Base-by-base conservation (phyloP, 306 rosid genomes). In the Trifolium dubium region DNA sequence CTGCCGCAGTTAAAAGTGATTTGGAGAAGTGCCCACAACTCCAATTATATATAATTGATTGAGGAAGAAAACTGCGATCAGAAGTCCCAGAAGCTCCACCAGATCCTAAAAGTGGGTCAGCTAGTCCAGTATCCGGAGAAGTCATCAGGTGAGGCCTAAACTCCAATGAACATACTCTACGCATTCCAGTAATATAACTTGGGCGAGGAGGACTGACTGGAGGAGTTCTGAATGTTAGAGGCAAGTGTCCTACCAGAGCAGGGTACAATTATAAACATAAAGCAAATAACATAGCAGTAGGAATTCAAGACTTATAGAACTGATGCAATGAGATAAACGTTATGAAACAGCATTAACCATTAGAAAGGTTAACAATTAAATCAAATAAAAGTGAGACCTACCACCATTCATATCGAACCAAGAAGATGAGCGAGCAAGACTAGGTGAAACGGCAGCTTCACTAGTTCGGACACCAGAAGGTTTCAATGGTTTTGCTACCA, bases 361-460 rank as follows among this genome's bases (percentile, higher is more conserved):
- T 10, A 6, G 35, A 74, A 67, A 30, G 53, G 51, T 67, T 77
- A 64, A 77, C 43, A 31, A 64, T 18, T 10, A 54, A 69, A 41
- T 43, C 43, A 53, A 78, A 59, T 2, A 30, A 62, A 64, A 69
- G 41, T 35, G 41, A 77, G 54, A 50, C 40, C 64, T 83, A 92
- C 99, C 99, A 78, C 92, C 96, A 80, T 90, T 92, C 97, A 95
- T 95, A 69, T 95, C 98, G 64, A 95, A 87, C 99, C 96, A 95
- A 12, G 99, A 92, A 66, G 97, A 88, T 0, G 98, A 95, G 50
- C 97, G 98, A 80, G 88, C 83, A 84, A 84, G 82, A 74, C n/a
- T 82, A 51, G 85, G 85, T 73, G 90, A 71, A 54, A 90, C 68
- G 31, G 80, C 41, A 46, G 80, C 44, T 71, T 92, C 98, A 76